Percentiles rank a stretch among this genome's conserved stretches.
phyloP scores from a whole-genome alignment of 2,329 filamentous ascomycete genomes.

The Botrytis pseudocinerea region DNA sequence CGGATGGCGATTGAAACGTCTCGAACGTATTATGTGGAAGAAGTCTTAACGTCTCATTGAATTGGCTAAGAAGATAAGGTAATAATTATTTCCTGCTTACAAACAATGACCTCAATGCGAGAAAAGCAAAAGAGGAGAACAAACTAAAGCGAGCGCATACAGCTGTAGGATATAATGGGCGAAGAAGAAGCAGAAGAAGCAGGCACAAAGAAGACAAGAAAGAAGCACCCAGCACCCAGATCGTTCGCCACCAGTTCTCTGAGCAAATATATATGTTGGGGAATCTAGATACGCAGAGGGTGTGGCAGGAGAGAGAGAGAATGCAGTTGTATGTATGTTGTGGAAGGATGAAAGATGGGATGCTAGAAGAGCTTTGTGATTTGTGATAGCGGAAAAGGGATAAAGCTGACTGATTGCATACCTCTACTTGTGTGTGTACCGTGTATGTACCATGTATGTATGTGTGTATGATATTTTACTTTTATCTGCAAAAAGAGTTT shows the following conservation, averaged over 20 bases:
- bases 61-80: not conserved
- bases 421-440: no score
- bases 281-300: not conserved
- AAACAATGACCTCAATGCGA: not conserved
- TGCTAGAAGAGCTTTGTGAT: not conserved
- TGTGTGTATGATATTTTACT: not conserved
- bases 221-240: not conserved
- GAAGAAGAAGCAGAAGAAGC: not conserved
- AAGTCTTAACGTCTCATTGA: conserved; percentile 13
- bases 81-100: conserved; percentile 2
- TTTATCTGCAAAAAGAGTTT: conserved; percentile 2
- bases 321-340: no score
- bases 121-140: not conserved
- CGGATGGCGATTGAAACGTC: not conserved
- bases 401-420: not conserved
- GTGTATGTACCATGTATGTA: no score
- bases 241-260: not conserved
- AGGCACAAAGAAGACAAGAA: not conserved
- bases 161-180: not conserved
- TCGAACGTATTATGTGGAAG: not conserved
- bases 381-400: no score
- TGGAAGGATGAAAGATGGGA: not conserved
- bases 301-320: not conserved
- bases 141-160: not conserved
- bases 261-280: not conserved